Base-by-base conservation (phyloP, 129 eudicot species). In the Pittosporum tobira region DNA sequence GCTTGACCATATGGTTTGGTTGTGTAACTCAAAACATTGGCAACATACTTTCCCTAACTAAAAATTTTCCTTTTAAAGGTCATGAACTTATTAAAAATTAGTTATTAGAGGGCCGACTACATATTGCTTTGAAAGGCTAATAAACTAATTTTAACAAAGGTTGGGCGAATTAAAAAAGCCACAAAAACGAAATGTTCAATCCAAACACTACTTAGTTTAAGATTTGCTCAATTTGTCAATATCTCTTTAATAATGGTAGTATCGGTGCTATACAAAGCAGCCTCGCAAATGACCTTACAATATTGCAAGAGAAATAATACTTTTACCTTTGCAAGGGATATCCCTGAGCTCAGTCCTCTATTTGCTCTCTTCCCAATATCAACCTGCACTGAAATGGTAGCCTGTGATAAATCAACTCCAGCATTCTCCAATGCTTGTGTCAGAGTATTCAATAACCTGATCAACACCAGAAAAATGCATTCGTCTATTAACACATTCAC, bases 301-400 rank as follows among this genome's bases (percentile, higher is more conserved):
- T n/a, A n/a, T 21, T 30, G 44, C 10, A 43, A 27, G 42, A 46
- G 45, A n/a, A 45, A 18, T 28, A 20, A 42, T 25, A 0, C 15
- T 23, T 40, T 26, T 64, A 88, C 95, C 85, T 77, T 89, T 6
- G 73, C 59, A 31, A 50, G 65, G 47, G 82, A 40, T 36, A 59
- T 15, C 48, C 69, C 83, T 13, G 83, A 51, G 21, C 65, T 51
- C 48, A 66, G 44, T 58, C 76, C 82, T 69, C 75, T 72, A 30
- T 80, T 83, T 61, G 94, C 96, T 38, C 96, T 84, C 71, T 87
- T 91, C 51, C 99, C 99, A 63, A 91, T 85, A 77, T 91, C 85
- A 62, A 91, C 81, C 67, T 82, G 96, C 48, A 91, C 84, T 1
- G 99, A 86, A 50, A 91, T 66, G 51, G 70, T 78, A 64, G 99